A percentile compares a stretch with the other conserved stretches of the same genome.
These are phyloP conservation scores for Paraleonurus japonicus DNA, from an alignment of 257 asterid species.

Conservation along the genomic window DNA sequence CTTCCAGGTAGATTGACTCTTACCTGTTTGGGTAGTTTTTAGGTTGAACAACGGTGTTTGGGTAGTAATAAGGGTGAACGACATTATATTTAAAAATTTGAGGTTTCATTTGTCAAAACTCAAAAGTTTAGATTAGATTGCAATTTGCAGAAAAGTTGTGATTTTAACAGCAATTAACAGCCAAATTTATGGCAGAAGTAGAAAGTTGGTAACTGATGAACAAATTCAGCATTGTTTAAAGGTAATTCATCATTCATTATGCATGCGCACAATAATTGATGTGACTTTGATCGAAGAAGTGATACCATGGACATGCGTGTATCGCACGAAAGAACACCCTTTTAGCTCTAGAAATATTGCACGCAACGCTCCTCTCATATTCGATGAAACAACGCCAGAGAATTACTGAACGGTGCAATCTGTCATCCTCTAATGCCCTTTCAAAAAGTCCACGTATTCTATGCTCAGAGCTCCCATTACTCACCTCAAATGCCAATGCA, in stretches of 20 bases:
- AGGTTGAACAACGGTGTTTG: too few relatives aligned
- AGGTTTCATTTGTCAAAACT: too few relatives aligned
- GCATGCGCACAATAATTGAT: not conserved
- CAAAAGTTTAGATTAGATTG: too few relatives aligned
- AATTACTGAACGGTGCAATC: conserved; percentile 63
- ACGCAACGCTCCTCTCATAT: conserved; percentile 55
- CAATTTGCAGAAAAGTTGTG: too few relatives aligned
- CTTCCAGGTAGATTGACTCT: too few relatives aligned
- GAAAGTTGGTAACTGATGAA: not conserved
- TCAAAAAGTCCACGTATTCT: conserved; percentile 87
- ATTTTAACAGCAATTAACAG: too few relatives aligned
- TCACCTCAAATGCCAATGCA: conserved; percentile 75
- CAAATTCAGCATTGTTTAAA: not conserved
- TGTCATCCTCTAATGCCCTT: conserved; percentile 70
- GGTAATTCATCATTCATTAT: not conserved
- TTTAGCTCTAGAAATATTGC: conserved; percentile 69
- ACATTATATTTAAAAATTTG: too few relatives aligned
- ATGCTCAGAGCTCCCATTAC: conserved; percentile 58
- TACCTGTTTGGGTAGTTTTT: too few relatives aligned
- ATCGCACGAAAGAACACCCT: conserved; percentile 88
- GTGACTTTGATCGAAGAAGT: conserved; percentile 2
- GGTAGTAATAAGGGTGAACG: too few relatives aligned
- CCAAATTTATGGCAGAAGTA: not conserved
- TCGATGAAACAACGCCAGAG: conserved; percentile 85
- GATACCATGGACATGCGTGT: conserved; percentile 96